Conservation (phyloP, 306 rosid species). For the Alnus glutinosa region DNA sequence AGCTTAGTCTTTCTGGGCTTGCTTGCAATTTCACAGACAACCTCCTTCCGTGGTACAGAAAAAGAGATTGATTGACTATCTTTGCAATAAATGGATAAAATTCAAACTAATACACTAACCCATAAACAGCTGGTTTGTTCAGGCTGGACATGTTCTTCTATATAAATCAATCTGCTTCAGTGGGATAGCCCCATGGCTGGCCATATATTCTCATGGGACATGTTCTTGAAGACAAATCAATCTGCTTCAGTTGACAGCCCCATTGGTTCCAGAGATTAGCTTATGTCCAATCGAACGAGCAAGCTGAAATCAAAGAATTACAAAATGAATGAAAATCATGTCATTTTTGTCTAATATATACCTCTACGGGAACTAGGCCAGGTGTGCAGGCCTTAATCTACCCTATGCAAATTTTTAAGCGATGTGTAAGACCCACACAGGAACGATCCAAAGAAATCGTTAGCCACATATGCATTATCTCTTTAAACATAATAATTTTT, state of each 20-base stretch:
- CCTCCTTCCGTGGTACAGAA: not conserved
- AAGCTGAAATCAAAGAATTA: slow-evolving; percentile 24
- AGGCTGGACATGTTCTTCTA: slow-evolving; percentile 3
- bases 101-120: not conserved
- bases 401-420: not conserved
- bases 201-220: not conserved
- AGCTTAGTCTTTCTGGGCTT: not conserved
- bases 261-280: slow-evolving; percentile 6
- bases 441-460: too few relatives aligned
- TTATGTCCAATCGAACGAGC: slow-evolving; percentile 31
- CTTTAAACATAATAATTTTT: too few relatives aligned
- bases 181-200: not conserved
- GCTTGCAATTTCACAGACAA: not conserved
- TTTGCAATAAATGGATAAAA: not conserved
- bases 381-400: not conserved
- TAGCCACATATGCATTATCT: too few relatives aligned
- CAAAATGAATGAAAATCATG: not conserved
- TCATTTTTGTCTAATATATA: not conserved
- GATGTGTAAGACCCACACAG: too few relatives aligned
- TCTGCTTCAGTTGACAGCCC: slow-evolving; percentile 1
- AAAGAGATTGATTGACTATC: not conserved
- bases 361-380: not conserved
- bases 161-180: not conserved
- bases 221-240: not conserved
- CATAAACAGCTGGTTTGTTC: not conserved